Percentiles rank a stretch among this genome's conserved stretches.
Conservation (phyloP, 2,329 filamentous ascomycete species). For the Aspergillus sp. region DNA sequence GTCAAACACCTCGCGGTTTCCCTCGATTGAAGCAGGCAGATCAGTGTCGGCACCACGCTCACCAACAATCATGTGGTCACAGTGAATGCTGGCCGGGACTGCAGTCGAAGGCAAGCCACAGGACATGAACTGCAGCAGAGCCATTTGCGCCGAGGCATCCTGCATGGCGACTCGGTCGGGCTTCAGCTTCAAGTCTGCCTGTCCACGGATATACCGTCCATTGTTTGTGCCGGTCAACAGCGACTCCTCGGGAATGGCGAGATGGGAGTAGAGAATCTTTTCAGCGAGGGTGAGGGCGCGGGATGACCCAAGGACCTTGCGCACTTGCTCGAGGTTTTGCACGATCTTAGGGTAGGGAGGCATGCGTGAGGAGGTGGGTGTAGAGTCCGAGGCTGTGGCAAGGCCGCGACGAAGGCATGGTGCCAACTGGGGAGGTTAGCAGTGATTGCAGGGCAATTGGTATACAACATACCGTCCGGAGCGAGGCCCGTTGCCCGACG, state of each 20-base stretch:
- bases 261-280: conserved; percentile 97
- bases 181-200: conserved; percentile 93
- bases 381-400: conserved; percentile 37
- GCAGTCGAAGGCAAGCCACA: conserved; percentile 87
- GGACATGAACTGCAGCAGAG: conserved; percentile 96
- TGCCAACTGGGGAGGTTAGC: conserved; percentile 31
- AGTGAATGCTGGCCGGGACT: conserved; percentile 96
- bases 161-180: conserved; percentile 99
- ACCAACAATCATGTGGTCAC: conserved; percentile 98
- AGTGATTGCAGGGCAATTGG: neutral
- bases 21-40: conserved; percentile 79
- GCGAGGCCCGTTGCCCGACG: conserved; percentile 44
- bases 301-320: conserved; percentile 68
- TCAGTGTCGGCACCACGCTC: conserved; percentile 87
- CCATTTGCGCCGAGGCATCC: conserved; percentile 98
- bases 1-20: conserved; percentile 96
- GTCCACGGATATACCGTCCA: conserved; percentile 81
- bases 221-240: conserved; percentile 81
- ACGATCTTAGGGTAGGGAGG: conserved; percentile 85
- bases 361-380: conserved; percentile 55
- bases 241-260: conserved; percentile 87
- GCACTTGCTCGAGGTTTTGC: conserved; percentile 75
- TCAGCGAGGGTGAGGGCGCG: conserved; percentile 83
- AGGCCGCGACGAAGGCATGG: conserved; percentile 42
- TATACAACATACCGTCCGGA: conserved; percentile 40